These are phyloP conservation scores for Pseudogymnoascus sp. DNA, from an alignment of 2,329 filamentous ascomycete species.

Conservation along the genomic window DNA sequence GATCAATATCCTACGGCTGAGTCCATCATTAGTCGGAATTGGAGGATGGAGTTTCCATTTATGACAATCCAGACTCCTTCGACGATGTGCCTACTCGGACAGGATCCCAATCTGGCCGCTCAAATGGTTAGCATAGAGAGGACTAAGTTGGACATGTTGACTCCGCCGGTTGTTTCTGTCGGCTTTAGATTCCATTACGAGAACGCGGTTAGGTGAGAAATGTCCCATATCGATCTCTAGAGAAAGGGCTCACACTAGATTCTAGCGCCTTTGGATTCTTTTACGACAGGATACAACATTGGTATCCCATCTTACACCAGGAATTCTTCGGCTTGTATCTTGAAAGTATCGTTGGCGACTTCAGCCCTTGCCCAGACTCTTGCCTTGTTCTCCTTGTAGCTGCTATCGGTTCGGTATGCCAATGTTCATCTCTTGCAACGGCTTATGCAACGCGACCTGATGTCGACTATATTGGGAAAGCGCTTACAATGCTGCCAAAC, in stretches of 20 bases:
- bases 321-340: conserved; percentile 22
- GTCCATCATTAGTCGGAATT: conserved; percentile 17
- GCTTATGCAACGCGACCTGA: conserved; percentile 11
- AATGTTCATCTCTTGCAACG: conserved; percentile 13
- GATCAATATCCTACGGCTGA: conserved; percentile 15
- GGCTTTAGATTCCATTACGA: not conserved
- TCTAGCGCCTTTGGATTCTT: conserved; percentile 15
- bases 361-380: conserved; percentile 19
- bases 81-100: conserved; percentile 15
- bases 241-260: not conserved
- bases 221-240: not conserved
- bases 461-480: conserved; percentile 15
- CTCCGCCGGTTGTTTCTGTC: not conserved
- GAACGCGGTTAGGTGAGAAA: not conserved
- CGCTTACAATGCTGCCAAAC: not conserved
- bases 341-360: conserved; percentile 18
- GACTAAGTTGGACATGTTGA: conserved; percentile 9
- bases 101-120: conserved; percentile 12
- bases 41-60: conserved; percentile 17
- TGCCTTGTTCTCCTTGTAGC: conserved; percentile 26
- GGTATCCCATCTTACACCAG: conserved; percentile 25
- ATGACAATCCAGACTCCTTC: conserved; percentile 18
- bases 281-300: conserved; percentile 24
- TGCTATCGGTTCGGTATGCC: conserved; percentile 23
- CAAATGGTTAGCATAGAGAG: conserved; percentile 14